Evolutionary conservation across 495 filamentous ascomycete genomes (phyloP).

Genomic region (Amniculicola lignicola): DNA sequence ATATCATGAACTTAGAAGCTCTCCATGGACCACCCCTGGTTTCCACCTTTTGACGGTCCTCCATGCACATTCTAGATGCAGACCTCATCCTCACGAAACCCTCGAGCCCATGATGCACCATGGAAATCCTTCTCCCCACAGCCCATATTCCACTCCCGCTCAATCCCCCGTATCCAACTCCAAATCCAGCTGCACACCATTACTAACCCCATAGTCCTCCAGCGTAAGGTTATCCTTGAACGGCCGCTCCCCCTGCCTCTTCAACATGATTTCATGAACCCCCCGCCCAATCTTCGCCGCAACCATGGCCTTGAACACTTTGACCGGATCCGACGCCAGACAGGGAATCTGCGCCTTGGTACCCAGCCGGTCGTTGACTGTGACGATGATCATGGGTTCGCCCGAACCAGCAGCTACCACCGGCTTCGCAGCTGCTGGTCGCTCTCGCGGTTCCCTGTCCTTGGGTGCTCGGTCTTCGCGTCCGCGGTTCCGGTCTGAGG

Average conservation of each 20-base stretch:
- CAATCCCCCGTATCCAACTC: slow-evolving; percentile 41
- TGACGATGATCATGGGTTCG: slow-evolving; percentile 86
- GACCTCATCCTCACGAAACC: background rate
- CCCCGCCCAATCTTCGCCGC: slow-evolving; percentile 81
- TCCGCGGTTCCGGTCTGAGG: background rate
- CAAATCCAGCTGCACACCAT: slow-evolving; percentile 85
- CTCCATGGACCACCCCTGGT: no score
- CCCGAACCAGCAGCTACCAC: slow-evolving; percentile 40
- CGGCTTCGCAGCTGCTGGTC: slow-evolving; percentile 13
- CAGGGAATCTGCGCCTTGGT: slow-evolving; percentile 89
- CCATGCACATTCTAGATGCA: background rate
- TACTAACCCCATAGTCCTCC: slow-evolving; percentile 85
- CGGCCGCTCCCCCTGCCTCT: slow-evolving; percentile 84
- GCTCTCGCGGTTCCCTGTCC: background rate
- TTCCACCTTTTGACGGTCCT: background rate
- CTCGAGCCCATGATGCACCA: background rate
- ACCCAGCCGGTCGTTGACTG: slow-evolving; percentile 87
- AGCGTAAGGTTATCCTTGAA: slow-evolving; percentile 86
- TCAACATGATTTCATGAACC: slow-evolving; percentile 85
- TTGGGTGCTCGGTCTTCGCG: background rate
- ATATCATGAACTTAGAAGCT: no score
- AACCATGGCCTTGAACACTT: slow-evolving; percentile 85
- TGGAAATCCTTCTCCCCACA: no score
- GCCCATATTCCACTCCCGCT: slow-evolving; percentile 1
- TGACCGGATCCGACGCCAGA: slow-evolving; percentile 73